Evolutionary conservation across 1,139 yeast genomes (phyloP).

Genomic region (Yarrowia galli): DNA sequence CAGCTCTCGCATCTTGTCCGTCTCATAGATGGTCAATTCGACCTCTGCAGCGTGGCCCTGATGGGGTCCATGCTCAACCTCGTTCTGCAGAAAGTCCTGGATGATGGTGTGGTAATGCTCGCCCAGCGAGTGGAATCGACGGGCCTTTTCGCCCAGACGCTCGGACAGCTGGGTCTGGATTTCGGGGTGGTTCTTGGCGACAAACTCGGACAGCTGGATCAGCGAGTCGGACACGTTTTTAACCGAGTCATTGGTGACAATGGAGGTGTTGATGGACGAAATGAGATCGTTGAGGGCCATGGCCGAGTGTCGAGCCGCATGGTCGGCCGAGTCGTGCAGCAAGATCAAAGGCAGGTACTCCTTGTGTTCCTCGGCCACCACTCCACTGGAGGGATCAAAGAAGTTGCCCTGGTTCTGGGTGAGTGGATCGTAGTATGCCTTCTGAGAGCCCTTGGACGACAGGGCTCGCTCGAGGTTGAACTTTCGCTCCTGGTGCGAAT

Average conservation of each 20-base stretch:
- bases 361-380: conserved; percentile 36
- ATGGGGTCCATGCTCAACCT: conserved; percentile 33
- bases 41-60: conserved; percentile 39
- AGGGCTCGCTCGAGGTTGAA: conserved; percentile 34
- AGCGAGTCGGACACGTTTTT: conserved; percentile 32
- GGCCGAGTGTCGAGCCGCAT: conserved; percentile 35
- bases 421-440: conserved; percentile 13
- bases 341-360: conserved; percentile 36
- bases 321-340: conserved; percentile 39
- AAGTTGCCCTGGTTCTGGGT: conserved; percentile 36
- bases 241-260: conserved; percentile 35
- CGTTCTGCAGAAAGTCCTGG: conserved; percentile 33
- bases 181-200: conserved; percentile 33
- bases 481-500: conserved; percentile 27
- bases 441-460: conserved; percentile 11
- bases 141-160: conserved; percentile 25
- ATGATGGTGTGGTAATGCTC: conserved; percentile 23
- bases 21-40: conserved; percentile 33
- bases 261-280: conserved; percentile 37
- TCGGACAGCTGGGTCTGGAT: conserved; percentile 26
- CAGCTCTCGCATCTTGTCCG: conserved; percentile 33
- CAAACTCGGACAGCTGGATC: conserved; percentile 22
- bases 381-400: conserved; percentile 37
- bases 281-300: conserved; percentile 39
- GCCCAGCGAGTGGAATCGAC: conserved; percentile 16